Evolutionary conservation across 805 yeast species (phyloP).

Genomic region (Starmerella apis): DNA sequence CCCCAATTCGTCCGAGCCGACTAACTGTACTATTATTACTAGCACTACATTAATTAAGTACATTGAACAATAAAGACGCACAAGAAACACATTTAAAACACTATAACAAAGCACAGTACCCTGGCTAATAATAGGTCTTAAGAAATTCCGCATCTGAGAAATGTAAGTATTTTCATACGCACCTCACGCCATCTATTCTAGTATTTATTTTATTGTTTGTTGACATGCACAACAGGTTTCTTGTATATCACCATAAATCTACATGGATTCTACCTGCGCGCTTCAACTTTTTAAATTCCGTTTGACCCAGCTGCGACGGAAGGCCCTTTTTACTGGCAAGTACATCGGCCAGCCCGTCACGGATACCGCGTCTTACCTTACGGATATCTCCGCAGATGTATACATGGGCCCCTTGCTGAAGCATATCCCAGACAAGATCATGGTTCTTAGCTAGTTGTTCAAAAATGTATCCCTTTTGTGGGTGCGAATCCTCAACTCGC

Average conservation of each 20-base stretch:
- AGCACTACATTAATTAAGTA: no score
- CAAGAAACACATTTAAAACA: no score
- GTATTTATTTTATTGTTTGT: not conserved
- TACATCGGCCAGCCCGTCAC: constrained; percentile 12
- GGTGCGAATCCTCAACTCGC: not conserved
- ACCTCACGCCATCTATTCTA: not conserved
- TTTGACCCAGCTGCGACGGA: constrained; percentile 12
- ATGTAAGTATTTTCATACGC: no score
- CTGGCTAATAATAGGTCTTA: no score
- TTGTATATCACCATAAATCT: constrained; percentile 50
- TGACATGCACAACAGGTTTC: no score
- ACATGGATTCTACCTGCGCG: constrained; percentile 26
- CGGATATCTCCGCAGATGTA: constrained; percentile 24
- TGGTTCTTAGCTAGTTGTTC: constrained; percentile 10
- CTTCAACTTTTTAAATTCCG: constrained; percentile 25
- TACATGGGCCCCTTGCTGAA: constrained; percentile 17
- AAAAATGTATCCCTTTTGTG: constrained; percentile 12
- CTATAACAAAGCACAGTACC: no score
- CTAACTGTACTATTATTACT: no score
- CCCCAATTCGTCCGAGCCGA: no score
- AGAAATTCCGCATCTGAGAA: no score
- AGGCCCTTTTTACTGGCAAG: constrained; percentile 13
- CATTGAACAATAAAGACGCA: no score
- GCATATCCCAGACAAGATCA: constrained; percentile 14
- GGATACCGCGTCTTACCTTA: constrained; percentile 16